A percentile compares a stretch with the other conserved stretches of the same genome.
phyloP scores from a whole-genome alignment of 768 basidiomycete species.

The Russula abietina region DNA sequence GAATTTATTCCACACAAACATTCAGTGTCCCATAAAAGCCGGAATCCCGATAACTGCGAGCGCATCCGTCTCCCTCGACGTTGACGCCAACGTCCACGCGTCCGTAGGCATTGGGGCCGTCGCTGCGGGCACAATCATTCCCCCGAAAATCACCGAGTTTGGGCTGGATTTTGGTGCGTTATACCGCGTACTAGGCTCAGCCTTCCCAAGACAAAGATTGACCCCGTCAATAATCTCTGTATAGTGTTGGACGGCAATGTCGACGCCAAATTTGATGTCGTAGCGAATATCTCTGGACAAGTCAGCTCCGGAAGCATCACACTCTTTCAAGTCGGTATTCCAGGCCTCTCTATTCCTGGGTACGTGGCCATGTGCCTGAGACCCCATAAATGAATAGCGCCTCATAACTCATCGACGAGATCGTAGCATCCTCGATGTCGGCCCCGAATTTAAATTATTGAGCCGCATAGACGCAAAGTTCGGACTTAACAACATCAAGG shows the following conservation, averaged over 20 bases:
- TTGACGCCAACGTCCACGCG: neutral
- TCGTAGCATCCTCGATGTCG: neutral
- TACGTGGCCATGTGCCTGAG: neutral
- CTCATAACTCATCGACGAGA: neutral
- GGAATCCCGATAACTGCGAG: neutral
- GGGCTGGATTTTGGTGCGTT: constrained; percentile 5
- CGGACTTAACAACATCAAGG: neutral
- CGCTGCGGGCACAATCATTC: constrained; percentile 13
- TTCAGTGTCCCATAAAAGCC: neutral
- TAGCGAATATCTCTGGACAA: neutral
- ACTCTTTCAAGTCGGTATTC: neutral
- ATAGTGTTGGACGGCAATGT: neutral
- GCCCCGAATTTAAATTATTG: neutral
- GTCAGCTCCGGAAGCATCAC: neutral
- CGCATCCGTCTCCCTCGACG: constrained; percentile 3
- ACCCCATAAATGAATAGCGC: neutral
- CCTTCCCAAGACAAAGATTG: neutral
- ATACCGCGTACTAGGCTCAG: no score
- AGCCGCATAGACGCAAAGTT: neutral
- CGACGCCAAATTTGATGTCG: neutral
- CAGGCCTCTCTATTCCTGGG: neutral
- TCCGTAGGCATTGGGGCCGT: constrained; percentile 1
- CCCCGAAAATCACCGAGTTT: constrained; percentile 7
- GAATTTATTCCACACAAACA: neutral
- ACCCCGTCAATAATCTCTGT: constrained; percentile 19